Percentiles rank a stretch among this genome's conserved stretches.
phyloP scores from a whole-genome alignment of 1,284 basidiomycete genomes.

The Boletus holoroseus region DNA sequence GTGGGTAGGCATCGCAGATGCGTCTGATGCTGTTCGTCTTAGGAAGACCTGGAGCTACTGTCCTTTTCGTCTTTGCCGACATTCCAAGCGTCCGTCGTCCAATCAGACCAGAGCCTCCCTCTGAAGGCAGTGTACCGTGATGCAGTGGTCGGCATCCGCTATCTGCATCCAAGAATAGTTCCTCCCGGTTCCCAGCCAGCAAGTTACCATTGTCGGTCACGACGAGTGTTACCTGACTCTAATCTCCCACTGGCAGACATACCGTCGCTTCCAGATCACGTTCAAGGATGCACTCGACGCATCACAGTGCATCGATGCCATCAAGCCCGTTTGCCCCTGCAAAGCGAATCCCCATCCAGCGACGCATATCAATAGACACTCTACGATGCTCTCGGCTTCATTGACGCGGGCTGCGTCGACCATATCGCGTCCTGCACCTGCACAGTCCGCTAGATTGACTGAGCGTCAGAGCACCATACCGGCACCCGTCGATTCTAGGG shows the following conservation, averaged over 20 bases:
- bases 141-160: constrained; percentile 64
- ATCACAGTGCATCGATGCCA: constrained; percentile 52
- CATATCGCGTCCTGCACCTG: neutral
- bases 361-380: constrained; percentile 16
- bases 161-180: constrained; percentile 47
- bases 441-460: neutral
- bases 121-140: constrained; percentile 74
- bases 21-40: constrained; percentile 4
- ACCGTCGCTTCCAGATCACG: constrained; percentile 69
- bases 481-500: neutral
- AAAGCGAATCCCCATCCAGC: constrained; percentile 42
- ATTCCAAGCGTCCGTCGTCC: constrained; percentile 26
- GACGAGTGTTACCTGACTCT: constrained; percentile 7
- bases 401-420: constrained; percentile 21
- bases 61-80: constrained; percentile 48
- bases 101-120: constrained; percentile 48
- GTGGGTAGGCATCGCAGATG: neutral
- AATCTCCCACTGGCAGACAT: constrained; percentile 38
- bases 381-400: constrained; percentile 19
- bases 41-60: constrained; percentile 72
- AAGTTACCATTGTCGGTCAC: constrained; percentile 17
- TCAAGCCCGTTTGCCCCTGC: constrained; percentile 67
- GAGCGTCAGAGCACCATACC: constrained; percentile 9
- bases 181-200: constrained; percentile 40
- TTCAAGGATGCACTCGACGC: constrained; percentile 49